Percentiles rank a stretch among this genome's conserved stretches.
These are phyloP conservation scores for Arthroderma sp. DNA, from an alignment of 2,329 filamentous ascomycete genomes.

Conservation along the genomic window DNA sequence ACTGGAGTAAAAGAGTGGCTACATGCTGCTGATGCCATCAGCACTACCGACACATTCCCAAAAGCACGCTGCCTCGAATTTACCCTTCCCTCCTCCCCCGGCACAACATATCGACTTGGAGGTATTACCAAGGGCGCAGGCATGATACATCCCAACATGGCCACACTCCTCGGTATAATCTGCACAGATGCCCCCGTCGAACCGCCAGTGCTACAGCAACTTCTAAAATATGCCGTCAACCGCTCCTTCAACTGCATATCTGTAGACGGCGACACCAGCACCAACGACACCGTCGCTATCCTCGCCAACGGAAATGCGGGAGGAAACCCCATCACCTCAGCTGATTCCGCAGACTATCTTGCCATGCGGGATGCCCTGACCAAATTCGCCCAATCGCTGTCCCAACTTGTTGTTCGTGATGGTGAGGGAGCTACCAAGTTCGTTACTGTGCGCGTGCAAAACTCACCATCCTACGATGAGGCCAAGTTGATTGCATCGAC, in stretches of 20 bases:
- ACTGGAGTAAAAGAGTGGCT: conserved; percentile 46
- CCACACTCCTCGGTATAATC: conserved; percentile 79
- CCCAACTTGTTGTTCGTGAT: conserved; percentile 87
- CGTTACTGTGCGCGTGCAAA: conserved; percentile 74
- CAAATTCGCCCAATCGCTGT: conserved; percentile 67
- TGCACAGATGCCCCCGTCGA: conserved; percentile 80
- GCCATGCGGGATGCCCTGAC: conserved; percentile 60
- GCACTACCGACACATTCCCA: conserved; percentile 96
- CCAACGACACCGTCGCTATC: conserved; percentile 88
- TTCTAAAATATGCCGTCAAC: conserved; percentile 62
- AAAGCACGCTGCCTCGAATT: conserved; percentile 83
- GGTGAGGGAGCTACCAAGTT: conserved; percentile 98
- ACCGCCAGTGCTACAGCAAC: conserved; percentile 49
- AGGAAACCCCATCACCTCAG: conserved; percentile 47
- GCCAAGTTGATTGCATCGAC: conserved; percentile 71
- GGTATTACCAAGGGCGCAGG: conserved; percentile 97
- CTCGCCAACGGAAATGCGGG: conserved; percentile 92
- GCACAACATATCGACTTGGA: conserved; percentile 65
- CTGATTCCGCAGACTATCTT: conserved; percentile 46
- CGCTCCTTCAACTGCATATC: conserved; percentile 94
- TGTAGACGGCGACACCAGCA: conserved; percentile 92
- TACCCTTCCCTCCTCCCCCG: conserved; percentile 64
- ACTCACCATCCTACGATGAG: conserved; percentile 54
- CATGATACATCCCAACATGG: conserved; percentile 99
- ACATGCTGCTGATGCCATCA: conserved; percentile 74